Evolutionary conservation across 2,329 filamentous ascomycete species (phyloP), one percentile per base, ranked within the genome.

Genomic region (Clonostachys byssicola): DNA sequence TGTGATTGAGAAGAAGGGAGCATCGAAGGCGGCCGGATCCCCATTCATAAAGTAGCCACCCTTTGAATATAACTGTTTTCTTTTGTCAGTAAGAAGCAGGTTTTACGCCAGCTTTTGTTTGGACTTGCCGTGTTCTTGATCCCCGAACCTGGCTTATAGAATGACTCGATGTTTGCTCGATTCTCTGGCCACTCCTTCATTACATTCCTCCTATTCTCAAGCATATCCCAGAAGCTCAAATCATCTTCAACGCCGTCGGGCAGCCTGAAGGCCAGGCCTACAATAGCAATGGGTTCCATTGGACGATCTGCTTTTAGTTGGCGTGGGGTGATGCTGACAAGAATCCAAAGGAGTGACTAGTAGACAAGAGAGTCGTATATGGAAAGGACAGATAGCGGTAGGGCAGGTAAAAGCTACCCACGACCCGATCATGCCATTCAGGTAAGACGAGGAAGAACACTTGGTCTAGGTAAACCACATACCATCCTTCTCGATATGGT

Each of bases 1-100:
- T 1, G 74, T 75, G n/a, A 78, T 60, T 40, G 69, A 69, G 55
- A 80, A 80, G 54, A 79, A 79, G 0, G 72, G 71, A 1, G 75
- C 75, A 45, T 79, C 75, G 47, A 79, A 78, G 4, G 63, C 61
- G 8, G 65, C 62, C 18, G 74, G 60, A 47, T 78, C 74, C 16
- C 66, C 64, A 41, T 71, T 66, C 49, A 80, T 59, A 44, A 74
- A 75, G 54, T 70, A 47, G 4, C 23, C 44, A 6, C 40, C 43
- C 17, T 17, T 34, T 6, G 42, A 14, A 30, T 12, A 12, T 5
- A 42, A 8, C 45, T 47, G 30, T 18, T 23, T 17, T 42, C n/a
- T 42, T 42, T n/a, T 39, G 17, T 39, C 17, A 39, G 36, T n/a
- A 12, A 10, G 2, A 30, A 10, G 8, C 10, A 10, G 23, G 3